Conservation (phyloP, 352 stramenopile species). For the Phytophthora idaei region DNA sequence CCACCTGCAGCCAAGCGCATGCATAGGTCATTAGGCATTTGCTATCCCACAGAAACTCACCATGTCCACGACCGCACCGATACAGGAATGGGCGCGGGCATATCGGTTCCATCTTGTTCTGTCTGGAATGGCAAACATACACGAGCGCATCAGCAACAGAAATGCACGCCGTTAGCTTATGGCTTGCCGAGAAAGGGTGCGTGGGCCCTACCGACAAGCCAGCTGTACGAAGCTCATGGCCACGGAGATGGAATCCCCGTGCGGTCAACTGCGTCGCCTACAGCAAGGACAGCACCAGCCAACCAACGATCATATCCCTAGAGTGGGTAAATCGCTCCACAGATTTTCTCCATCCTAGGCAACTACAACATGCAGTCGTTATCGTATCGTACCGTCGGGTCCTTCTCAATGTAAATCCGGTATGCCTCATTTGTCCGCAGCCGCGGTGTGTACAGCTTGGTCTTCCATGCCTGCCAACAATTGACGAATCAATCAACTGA, state of each 20-base stretch:
- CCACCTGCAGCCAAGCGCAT: constrained; percentile 25
- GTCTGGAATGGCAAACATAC: constrained; percentile 11
- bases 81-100: constrained; percentile 19
- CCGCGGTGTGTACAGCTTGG: constrained; percentile 61
- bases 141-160: constrained; percentile 10
- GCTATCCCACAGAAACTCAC: neutral
- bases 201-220: constrained; percentile 40
- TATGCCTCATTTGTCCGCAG: constrained; percentile 78
- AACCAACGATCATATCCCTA: constrained; percentile 33
- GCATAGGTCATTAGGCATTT: neutral
- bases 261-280: constrained; percentile 45
- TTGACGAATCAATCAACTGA: neutral
- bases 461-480: constrained; percentile 45
- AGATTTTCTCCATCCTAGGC: constrained; percentile 21
- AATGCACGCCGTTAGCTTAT: neutral
- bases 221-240: constrained; percentile 35
- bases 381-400: constrained; percentile 49
- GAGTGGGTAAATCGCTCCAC: constrained; percentile 32
- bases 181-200: constrained; percentile 25
- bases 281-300: constrained; percentile 36
- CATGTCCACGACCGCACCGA: constrained; percentile 17
- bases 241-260: constrained; percentile 35
- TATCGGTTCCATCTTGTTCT: constrained; percentile 25
- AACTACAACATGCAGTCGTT: constrained; percentile 6
- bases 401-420: constrained; percentile 85